Percentiles rank a stretch among this genome's conserved stretches.
These are phyloP conservation scores for Meyerozyma athensensis DNA, from an alignment of 1,139 yeast species.

Conservation along the genomic window DNA sequence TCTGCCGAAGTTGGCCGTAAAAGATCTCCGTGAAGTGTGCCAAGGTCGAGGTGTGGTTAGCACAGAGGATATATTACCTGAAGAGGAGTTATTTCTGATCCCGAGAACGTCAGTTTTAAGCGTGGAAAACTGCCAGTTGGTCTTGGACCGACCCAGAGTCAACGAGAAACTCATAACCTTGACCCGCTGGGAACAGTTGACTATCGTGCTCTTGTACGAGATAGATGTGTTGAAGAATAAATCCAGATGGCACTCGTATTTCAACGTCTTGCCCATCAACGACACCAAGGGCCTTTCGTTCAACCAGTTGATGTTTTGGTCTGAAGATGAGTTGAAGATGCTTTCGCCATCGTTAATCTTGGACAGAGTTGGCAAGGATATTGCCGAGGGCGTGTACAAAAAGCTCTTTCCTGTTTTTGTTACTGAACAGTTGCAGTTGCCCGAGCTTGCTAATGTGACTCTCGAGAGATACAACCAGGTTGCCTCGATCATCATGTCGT, in stretches of 20 bases:
- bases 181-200: slow-evolving; percentile 75
- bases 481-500: slow-evolving; percentile 55
- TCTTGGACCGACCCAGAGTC: slow-evolving; percentile 29
- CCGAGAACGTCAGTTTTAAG: slow-evolving; percentile 60
- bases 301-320: slow-evolving; percentile 81
- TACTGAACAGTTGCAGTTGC: slow-evolving; percentile 18
- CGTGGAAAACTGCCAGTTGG: slow-evolving; percentile 50
- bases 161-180: slow-evolving; percentile 35
- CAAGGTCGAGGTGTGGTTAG: slow-evolving; percentile 86
- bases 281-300: slow-evolving; percentile 34
- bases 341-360: slow-evolving; percentile 69
- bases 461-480: slow-evolving; percentile 60
- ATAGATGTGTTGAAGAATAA: slow-evolving; percentile 29
- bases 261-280: slow-evolving; percentile 59
- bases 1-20: slow-evolving; percentile 52
- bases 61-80: slow-evolving; percentile 47
- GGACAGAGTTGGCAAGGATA: slow-evolving; percentile 64
- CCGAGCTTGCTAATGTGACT: slow-evolving; percentile 27
- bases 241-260: slow-evolving; percentile 67
- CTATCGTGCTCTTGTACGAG: slow-evolving; percentile 64
- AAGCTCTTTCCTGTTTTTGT: slow-evolving; percentile 24
- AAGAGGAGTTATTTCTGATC: slow-evolving; percentile 62
- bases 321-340: slow-evolving; percentile 40
- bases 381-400: slow-evolving; percentile 58
- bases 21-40: slow-evolving; percentile 50